These are phyloP conservation scores for Botrytis hyacinthi DNA, from an alignment of 2,329 filamentous ascomycete species.

Conservation along the genomic window DNA sequence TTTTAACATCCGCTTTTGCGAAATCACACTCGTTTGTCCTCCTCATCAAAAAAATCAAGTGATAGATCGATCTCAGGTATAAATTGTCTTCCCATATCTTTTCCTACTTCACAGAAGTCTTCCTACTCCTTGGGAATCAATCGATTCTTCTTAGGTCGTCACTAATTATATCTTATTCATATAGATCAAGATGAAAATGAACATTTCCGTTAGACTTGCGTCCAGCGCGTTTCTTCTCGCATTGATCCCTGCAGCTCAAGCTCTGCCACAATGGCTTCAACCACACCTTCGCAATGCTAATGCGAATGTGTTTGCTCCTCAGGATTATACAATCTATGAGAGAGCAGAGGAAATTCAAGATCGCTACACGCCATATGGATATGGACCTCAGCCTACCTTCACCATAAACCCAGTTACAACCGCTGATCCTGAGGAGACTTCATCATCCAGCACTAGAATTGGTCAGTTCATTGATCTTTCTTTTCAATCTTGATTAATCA, in stretches of 20 bases:
- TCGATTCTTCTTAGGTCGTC: not conserved
- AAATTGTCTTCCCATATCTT: not conserved
- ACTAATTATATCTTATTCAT: conserved; percentile 1
- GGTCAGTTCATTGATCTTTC: not conserved
- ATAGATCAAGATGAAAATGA: conserved; percentile 34
- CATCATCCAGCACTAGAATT: conserved; percentile 16
- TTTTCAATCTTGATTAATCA: not conserved
- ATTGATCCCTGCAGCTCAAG: conserved; percentile 26
- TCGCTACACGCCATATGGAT: conserved; percentile 32
- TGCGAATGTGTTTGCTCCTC: conserved; percentile 26
- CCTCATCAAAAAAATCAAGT: conserved; percentile 1
- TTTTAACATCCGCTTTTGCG: conserved; percentile 25
- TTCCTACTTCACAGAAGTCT: not conserved
- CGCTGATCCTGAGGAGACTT: conserved; percentile 23
- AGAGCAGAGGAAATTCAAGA: conserved; percentile 24
- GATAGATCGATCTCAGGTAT: conserved; percentile 11
- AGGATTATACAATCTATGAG: conserved; percentile 32
- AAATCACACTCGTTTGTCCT: conserved; percentile 16
- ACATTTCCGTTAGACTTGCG: conserved; percentile 24
- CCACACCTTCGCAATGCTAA: conserved; percentile 25
- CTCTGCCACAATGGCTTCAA: conserved; percentile 33
- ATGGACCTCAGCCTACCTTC: conserved; percentile 32
- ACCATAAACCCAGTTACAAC: conserved; percentile 18
- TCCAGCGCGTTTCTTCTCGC: conserved; percentile 27
- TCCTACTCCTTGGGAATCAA: not conserved